Evolutionary conservation across 306 rosid species (phyloP), one percentile per base, ranked within the genome.

Genomic region (Sindora glabra): DNA sequence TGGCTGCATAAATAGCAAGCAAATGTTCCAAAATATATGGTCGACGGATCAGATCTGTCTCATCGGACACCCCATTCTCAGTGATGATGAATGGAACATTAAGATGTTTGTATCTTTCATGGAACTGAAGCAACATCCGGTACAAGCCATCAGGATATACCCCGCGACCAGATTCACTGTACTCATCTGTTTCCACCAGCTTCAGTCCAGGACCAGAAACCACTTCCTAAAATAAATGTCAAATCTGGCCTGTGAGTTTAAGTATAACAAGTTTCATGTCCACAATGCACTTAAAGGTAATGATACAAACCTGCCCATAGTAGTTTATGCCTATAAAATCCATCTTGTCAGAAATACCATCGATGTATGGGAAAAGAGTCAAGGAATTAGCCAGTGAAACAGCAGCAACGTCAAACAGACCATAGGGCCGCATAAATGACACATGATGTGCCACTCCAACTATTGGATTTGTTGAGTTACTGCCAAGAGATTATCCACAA

Each of bases 131-230:
- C 73, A 92, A 70, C 86, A 80, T 78, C 58, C 95, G 95, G 58
- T 81, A 92, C 65, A 92, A 76, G 48, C 99, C 99, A 80, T 92
- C 99, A 1, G 99, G 99, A 79, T 89, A 92, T 65, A 92, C 92
- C 70, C 94, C 99, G 12, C 96, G 96, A 42, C 99, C 99, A 52
- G 99, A 92, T 84, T 92, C 96, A 74, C 95, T 89, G 68, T 86
- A 92, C 79, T 92, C 96, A n/a, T 89, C 99, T 1, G 76, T 74
- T 71, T 80, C 95, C 51, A 74, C 96, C 60, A 86, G 94, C 78
- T 89, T 89, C 65, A 89, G 81, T 76, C 95, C 96, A 45, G 86
- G 40, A 62, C 95, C 95, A 38, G 79, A 81, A 45, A 89, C 67
- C 67, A 78, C 87, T 84, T 89, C 99, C 95, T 86, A 73, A 62